Percentiles rank a stretch among this genome's conserved stretches.
These are phyloP conservation scores for Termitomyces heimii DNA, from an alignment of 768 basidiomycete genomes.

Conservation along the genomic window DNA sequence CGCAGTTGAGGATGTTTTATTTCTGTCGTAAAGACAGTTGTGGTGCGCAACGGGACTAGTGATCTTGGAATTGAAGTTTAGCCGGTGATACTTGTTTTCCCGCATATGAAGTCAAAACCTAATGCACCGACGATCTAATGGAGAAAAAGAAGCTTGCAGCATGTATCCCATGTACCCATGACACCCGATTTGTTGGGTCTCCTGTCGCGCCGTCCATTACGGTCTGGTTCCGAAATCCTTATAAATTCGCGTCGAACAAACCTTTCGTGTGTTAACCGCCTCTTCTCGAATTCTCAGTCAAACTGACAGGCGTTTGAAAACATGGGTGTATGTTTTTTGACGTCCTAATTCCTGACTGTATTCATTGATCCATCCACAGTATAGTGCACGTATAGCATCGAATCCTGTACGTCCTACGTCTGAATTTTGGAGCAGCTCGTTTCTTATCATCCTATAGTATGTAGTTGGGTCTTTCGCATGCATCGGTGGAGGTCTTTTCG, in stretches of 20 bases:
- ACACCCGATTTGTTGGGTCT: not conserved
- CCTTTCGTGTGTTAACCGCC: not conserved
- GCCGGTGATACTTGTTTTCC: not conserved
- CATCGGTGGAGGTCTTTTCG: conserved; percentile 75
- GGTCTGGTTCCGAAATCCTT: not conserved
- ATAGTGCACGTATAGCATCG: conserved; percentile 47
- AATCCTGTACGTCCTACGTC: conserved; percentile 38
- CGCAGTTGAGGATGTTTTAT: not conserved
- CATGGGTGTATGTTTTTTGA: conserved; percentile 13
- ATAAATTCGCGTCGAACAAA: not conserved
- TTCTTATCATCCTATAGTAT: conserved; percentile 36
- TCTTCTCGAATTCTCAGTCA: not conserved
- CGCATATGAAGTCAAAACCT: not conserved
- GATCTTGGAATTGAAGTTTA: not conserved
- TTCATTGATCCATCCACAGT: conserved; percentile 24
- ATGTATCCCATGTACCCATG: not conserved
- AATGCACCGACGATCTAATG: conserved; percentile 1
- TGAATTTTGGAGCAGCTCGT: not conserved
- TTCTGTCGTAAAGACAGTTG: no score
- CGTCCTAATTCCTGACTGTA: not conserved
- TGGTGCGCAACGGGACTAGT: not conserved
- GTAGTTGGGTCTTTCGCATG: conserved; percentile 78
- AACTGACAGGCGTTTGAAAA: conserved; percentile 1
- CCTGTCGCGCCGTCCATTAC: not conserved
- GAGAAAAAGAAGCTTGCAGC: not conserved